Base-by-base conservation (phyloP, 805 yeast genomes). In the Schwanniomyces pseudopolymorphus region DNA sequence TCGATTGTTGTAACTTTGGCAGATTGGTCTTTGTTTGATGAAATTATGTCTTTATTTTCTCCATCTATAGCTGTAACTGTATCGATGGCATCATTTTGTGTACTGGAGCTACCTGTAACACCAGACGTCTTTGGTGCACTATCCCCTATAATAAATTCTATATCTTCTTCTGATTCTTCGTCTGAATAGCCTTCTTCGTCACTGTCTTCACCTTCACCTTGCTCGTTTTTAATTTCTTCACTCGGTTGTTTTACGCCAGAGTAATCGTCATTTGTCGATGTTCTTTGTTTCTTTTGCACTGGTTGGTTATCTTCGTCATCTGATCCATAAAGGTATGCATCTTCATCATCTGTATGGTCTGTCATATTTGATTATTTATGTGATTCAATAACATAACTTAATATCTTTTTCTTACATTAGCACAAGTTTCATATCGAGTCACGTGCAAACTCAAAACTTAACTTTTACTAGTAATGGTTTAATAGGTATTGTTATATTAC, bases 111-210 rank as follows among this genome's bases (percentile, higher is more conserved):
- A 2, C 69, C 37, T n/a, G 52, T 49, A 10, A 61, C 49, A 42
- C 69, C 49, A 39, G 60, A 53, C 2, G 64, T 51, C 33, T 48
- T 48, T 24, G 54, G 46, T 45, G 43, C 54, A 11, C 48, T 49
- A 11, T 70, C 74, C 6, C 77, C 79, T 20, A 91, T 86, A 40
- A 91, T 86, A 59, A 92, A 87, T 64, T 91, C 97, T 28, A 91
- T 80, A 57, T 87, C 94, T 45, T 83, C 85, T 16, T 78, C 84
- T 7, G 75, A 78, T 17, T 76, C 83, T 5, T 66, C 77, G 10
- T 71, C 79, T 6, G 67, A 74, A 6, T 67, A 77, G 2, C 69
- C 79, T 13, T 70, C 79, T 0, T 69, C 77, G 2, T 67, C 79
- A 2, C 68, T 79, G 3, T 70, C 78, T 2, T 62, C 75, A 52